Evolutionary conservation across 2,329 filamentous ascomycete species (phyloP), one percentile per base, ranked within the genome.

Genomic region (Fulvia fulva): DNA sequence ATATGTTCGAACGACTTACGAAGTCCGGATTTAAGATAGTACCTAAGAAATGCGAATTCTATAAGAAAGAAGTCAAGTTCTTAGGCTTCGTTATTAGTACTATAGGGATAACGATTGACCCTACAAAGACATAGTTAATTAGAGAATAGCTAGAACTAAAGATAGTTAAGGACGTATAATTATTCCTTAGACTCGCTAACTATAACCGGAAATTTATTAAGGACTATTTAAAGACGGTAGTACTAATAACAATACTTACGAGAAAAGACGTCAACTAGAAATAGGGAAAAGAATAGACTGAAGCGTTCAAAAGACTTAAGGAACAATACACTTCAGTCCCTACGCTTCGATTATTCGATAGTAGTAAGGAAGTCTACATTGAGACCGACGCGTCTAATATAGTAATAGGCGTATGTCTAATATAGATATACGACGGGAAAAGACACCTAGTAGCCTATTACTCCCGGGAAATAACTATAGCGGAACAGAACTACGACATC

Each of bases 81-180:
- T 58, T 75, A 37, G 60, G 66, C 26, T 73, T 67, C 59, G 67
- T 68, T 51, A 69, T 74, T 32, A 53, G 50, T 19, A 55, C 47
- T 12, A 46, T 63, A 41, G 56, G 67, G 52, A 62, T 75, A 19
- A 30, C 46, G 21, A 70, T 73, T 46, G 55, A 72, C 51, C 56
- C 45, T 45, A 55, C 57, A 2, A 71, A 72, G 49, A 63, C 71
- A 12, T 53, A 56, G 43, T 56, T 57, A 37, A 61, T 75, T 28
- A 41, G 63, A 34, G 49, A 69, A 60, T 69, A 65, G 67, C 63
- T 59, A n/a, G n/a, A n/a, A n/a, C n/a, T n/a, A n/a, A n/a, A n/a
- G n/a, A n/a, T n/a, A n/a, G n/a, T n/a, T n/a, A 62, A 62, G 28
- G 53, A 68, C 32, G 46, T 68, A 34, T 62, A 67, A 55, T 54